Conservation (phyloP, 75 land plant species). For the Adiantum capillusveneris region DNA sequence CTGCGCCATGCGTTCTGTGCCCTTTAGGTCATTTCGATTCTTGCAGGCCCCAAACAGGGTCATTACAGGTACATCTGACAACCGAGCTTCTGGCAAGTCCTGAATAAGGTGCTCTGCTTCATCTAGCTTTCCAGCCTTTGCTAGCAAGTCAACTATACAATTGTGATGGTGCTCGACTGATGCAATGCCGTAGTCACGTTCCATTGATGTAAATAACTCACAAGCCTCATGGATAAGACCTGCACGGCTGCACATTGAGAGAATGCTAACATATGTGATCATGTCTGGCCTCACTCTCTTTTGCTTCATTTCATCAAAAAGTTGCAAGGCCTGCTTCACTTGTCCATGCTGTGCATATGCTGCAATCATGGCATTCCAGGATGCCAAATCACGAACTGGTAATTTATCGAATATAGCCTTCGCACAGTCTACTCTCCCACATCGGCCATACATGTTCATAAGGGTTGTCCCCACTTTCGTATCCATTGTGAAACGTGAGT, state of each 20-base stretch:
- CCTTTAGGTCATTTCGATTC: neutral
- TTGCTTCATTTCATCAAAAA: constrained; percentile 1
- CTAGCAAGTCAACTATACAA: constrained; percentile 7
- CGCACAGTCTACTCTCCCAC: constrained; percentile 22
- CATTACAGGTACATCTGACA: neutral
- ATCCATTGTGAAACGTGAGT: constrained; percentile 5
- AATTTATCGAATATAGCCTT: constrained; percentile 14
- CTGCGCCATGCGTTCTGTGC: neutral
- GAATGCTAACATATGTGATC: constrained; percentile 9
- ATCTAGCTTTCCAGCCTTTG: constrained; percentile 1
- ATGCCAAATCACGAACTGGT: neutral
- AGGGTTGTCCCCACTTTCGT: constrained; percentile 11
- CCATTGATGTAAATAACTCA: neutral
- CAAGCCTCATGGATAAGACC: constrained; percentile 8
- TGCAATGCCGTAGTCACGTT: neutral
- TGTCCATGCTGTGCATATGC: constrained; percentile 8
- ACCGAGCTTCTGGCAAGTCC: neutral
- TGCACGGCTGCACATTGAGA: constrained; percentile 5
- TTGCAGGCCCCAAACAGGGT: constrained; percentile 1
- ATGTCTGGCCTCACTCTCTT: neutral
- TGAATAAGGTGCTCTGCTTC: constrained; percentile 8
- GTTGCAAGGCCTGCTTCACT: neutral
- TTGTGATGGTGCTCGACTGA: neutral
- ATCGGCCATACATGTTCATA: constrained; percentile 29
- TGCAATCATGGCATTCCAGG: constrained; percentile 7